Percentiles rank a stretch among this genome's conserved stretches.
Conservation (phyloP, 2,329 filamentous ascomycete genomes). For the Trichoderma sp. region DNA sequence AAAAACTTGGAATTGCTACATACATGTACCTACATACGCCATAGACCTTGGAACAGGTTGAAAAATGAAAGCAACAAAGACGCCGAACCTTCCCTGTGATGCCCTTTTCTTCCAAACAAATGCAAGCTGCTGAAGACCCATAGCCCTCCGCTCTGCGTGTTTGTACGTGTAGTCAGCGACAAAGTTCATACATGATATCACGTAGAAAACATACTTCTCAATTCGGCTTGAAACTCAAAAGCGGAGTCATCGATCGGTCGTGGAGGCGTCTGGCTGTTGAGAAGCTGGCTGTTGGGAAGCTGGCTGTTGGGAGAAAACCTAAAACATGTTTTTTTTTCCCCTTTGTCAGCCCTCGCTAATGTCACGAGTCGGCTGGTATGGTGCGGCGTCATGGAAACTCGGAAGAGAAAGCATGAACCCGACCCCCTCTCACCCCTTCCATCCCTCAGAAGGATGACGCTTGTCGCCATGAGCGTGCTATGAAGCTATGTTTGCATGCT, state of each 20-base stretch:
- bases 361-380: background rate
- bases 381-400: constrained; percentile 10
- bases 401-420: constrained; percentile 14
- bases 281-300: background rate
- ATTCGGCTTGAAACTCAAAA: background rate
- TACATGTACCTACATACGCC: background rate
- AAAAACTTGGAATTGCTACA: background rate
- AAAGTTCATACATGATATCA: background rate
- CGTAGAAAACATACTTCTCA: background rate
- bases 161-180: background rate
- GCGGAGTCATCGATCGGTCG: background rate
- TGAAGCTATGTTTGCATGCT: background rate
- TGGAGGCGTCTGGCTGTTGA: background rate
- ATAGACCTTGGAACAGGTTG: background rate
- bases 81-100: background rate
- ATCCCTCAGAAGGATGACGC: constrained; percentile 5
- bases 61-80: background rate
- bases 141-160: background rate
- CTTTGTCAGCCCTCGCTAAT: background rate
- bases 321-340: background rate
- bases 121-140: background rate
- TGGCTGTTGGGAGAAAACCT: background rate
- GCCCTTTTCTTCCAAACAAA: background rate
- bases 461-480: background rate
- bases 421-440: constrained; percentile 2